Evolutionary conservation across 371 early-diverging fungal genomes (phyloP).

Genomic region (Mucor indicus): DNA sequence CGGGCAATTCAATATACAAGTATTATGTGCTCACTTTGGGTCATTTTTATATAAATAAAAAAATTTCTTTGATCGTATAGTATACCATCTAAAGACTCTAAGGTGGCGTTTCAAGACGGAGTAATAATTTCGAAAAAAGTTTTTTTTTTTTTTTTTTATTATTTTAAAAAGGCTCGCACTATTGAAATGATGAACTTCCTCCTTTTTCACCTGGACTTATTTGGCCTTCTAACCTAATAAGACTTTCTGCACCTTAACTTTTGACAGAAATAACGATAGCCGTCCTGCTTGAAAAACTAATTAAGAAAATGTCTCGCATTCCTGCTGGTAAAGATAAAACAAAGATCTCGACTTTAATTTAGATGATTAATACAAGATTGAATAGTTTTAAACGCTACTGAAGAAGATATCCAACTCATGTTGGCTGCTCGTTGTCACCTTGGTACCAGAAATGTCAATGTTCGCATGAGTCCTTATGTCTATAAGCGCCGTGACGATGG

Average conservation of each 20-base stretch:
- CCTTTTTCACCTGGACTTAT: constrained; percentile 20
- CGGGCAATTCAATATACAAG: no score
- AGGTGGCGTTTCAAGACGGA: neutral
- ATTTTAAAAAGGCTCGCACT: neutral
- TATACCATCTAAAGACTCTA: no score
- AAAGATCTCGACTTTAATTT: no score
- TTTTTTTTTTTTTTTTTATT: no score
- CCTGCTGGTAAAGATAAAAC: constrained; percentile 17
- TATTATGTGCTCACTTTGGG: no score
- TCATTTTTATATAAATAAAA: no score
- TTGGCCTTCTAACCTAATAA: constrained; percentile 19
- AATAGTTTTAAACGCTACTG: constrained; percentile 63
- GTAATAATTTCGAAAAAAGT: neutral
- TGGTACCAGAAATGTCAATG: constrained; percentile 88
- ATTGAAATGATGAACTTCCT: constrained; percentile 5
- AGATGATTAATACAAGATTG: neutral
- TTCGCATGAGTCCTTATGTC: constrained; percentile 88
- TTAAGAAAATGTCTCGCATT: constrained; percentile 20
- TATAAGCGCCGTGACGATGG: constrained; percentile 93
- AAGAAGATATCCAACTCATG: constrained; percentile 89
- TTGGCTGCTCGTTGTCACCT: constrained; percentile 89
- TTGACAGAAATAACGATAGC: constrained; percentile 28
- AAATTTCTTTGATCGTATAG: no score
- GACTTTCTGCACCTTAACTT: constrained; percentile 29
- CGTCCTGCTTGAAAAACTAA: constrained; percentile 15